These are phyloP conservation scores for Globisporangium recalcitrans DNA, from an alignment of 352 stramenopile species.

Conservation along the genomic window DNA sequence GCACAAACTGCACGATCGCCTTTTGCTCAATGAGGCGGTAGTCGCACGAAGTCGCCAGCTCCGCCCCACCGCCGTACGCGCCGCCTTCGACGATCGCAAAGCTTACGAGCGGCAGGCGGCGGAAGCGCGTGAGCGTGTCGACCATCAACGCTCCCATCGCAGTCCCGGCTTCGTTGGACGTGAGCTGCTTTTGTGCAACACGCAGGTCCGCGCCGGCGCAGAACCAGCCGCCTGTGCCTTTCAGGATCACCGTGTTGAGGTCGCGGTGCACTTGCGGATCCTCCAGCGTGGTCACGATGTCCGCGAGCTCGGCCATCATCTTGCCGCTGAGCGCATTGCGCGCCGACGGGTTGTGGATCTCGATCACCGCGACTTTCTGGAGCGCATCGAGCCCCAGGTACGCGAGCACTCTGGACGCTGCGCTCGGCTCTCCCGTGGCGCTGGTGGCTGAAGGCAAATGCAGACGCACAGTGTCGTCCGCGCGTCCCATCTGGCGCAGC, in stretches of 20 bases:
- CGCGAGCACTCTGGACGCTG: background rate
- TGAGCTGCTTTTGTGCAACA: constrained; percentile 73
- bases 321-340: constrained; percentile 77
- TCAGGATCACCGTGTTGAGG: constrained; percentile 62
- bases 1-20: constrained; percentile 82
- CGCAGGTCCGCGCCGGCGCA: constrained; percentile 79
- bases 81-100: constrained; percentile 74
- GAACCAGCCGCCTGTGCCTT: constrained; percentile 65
- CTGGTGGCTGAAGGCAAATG: constrained; percentile 21
- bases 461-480: constrained; percentile 33
- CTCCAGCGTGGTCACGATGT: constrained; percentile 62
- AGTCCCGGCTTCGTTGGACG: constrained; percentile 50
- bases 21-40: constrained; percentile 62
- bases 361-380: constrained; percentile 47
- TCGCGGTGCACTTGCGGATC: constrained; percentile 37
- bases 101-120: constrained; percentile 73
- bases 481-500: constrained; percentile 31
- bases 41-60: constrained; percentile 80
- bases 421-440: constrained; percentile 3
- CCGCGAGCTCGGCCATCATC: constrained; percentile 86
- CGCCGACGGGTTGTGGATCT: constrained; percentile 64
- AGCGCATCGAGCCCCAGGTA: constrained; percentile 23
- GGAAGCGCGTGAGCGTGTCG: constrained; percentile 62
- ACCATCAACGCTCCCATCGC: constrained; percentile 75
- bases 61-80: constrained; percentile 78